phyloP scores from a whole-genome alignment of 768 basidiomycete species.

The Russula foetens region DNA sequence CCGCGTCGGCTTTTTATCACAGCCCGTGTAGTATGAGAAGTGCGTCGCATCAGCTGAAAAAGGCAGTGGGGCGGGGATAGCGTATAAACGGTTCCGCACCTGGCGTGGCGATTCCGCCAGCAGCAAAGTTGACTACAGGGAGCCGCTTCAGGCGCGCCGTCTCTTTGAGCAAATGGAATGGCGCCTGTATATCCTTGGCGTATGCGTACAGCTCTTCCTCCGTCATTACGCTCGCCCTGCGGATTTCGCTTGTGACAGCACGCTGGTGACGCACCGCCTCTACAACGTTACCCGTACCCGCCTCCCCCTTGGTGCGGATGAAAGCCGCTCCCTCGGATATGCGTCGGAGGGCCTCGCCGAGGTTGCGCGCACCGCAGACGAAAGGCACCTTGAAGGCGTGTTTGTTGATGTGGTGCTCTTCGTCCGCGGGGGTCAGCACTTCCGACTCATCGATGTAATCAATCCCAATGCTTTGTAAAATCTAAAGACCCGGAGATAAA shows the following conservation, averaged over 20 bases:
- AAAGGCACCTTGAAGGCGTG: constrained; percentile 92
- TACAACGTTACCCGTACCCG: constrained; percentile 83
- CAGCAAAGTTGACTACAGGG: constrained; percentile 96
- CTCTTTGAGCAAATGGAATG: constrained; percentile 94
- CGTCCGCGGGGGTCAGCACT: constrained; percentile 93
- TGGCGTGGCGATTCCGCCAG: constrained; percentile 88
- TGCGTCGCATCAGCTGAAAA: not conserved
- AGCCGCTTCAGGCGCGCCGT: constrained; percentile 87
- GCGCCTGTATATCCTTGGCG: constrained; percentile 88
- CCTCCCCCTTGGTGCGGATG: constrained; percentile 96
- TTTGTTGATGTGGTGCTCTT: constrained; percentile 95
- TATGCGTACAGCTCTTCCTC: constrained; percentile 93
- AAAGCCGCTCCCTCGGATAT: constrained; percentile 98
- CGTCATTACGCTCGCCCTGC: constrained; percentile 77
- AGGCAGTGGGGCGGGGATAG: not conserved
- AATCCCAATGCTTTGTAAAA: constrained; percentile 87
- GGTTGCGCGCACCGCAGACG: constrained; percentile 90
- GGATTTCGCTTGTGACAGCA: constrained; percentile 75
- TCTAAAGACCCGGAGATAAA: constrained; percentile 37
- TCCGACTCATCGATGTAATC: constrained; percentile 97
- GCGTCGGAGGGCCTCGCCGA: constrained; percentile 92
- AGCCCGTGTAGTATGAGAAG: constrained; percentile 16
- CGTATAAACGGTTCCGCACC: constrained; percentile 36
- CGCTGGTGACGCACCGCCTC: constrained; percentile 93
- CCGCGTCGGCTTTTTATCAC: constrained; percentile 69